These are phyloP conservation scores for Ganoderma lucidum DNA, from an alignment of 1,284 basidiomycete genomes.

Conservation along the genomic window DNA sequence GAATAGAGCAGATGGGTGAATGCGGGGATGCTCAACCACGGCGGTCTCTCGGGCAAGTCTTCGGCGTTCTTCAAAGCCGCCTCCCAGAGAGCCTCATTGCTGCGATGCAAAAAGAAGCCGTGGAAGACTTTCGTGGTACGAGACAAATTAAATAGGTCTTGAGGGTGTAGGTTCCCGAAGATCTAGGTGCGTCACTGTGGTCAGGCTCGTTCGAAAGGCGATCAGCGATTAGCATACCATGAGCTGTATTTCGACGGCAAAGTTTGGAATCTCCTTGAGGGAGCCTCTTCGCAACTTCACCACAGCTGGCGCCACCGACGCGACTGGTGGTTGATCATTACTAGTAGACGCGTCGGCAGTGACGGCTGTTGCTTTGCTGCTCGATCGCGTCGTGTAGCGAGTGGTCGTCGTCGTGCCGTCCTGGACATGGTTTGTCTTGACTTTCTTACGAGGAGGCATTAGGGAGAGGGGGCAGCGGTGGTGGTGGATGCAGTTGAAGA, in stretches of 20 bases:
- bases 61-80: neutral
- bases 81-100: slow-evolving; percentile 16
- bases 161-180: slow-evolving; percentile 51
- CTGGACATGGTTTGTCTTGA: neutral
- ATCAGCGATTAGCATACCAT: neutral
- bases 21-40: slow-evolving; percentile 22
- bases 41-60: slow-evolving; percentile 17
- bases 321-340: neutral
- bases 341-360: neutral
- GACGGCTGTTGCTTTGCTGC: neutral
- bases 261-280: slow-evolving; percentile 13
- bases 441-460: slow-evolving; percentile 8
- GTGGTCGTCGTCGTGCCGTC: neutral
- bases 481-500: neutral
- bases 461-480: neutral
- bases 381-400: neutral
- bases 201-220: neutral
- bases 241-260: slow-evolving; percentile 17
- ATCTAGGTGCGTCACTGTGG: slow-evolving; percentile 44
- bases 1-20: slow-evolving; percentile 21
- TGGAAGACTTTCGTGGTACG: slow-evolving; percentile 21
- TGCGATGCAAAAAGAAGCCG: slow-evolving; percentile 12
- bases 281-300: slow-evolving; percentile 5
- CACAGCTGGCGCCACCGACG: neutral
- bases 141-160: slow-evolving; percentile 40